Base-by-base conservation (phyloP, 2,329 filamentous ascomycete genomes). In the Colletotrichum liriopes region DNA sequence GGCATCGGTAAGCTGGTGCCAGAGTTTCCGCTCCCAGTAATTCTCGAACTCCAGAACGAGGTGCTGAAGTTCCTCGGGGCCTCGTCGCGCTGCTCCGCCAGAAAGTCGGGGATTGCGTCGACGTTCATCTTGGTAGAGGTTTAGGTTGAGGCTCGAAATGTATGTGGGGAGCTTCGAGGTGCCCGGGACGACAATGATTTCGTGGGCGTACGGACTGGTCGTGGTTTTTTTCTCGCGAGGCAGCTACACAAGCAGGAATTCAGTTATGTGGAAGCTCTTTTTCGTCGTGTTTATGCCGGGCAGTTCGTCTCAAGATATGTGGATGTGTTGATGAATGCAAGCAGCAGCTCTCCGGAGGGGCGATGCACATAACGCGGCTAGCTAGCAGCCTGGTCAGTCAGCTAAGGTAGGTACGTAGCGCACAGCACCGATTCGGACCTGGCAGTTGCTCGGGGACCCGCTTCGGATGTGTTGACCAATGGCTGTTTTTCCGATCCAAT, bases 1-100 rank as follows among this genome's bases (percentile, higher is more conserved):
- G 65, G 92, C 88, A 80, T 98, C 93, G 45, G 96, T 99, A 77
- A 99, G 93, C 85, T 99, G 95, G 86, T 99, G 96, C 96, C 96
- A 99, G 85, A 99, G 90, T 86, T 98, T 98, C 79, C 96, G 92
- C 87, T 99, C 96, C 96, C 96, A 99, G 81, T 92, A 94, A 82
- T 97, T 95, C 87, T 99, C 96, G 76, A 99, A 98, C 78, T 93
- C 91, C 78, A 99, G 89, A 83, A 98, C 94, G 79, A 94, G 91
- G 79, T 93, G 90, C 85, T 98, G 95, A 65, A 97, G 90, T 82
- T 97, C 93, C 77, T 95, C 93, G 64, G 95, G 79, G 95, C 94
- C 81, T 92, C 87, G 81, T 98, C 94, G 81, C 95, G 93, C 89
- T 97, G 94, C 78, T 97, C 93, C 73, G 92, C 91, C 75, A 99